phyloP scores from a whole-genome alignment of 192 early-diverging fungal species.

The Funneliformis mosseae region DNA sequence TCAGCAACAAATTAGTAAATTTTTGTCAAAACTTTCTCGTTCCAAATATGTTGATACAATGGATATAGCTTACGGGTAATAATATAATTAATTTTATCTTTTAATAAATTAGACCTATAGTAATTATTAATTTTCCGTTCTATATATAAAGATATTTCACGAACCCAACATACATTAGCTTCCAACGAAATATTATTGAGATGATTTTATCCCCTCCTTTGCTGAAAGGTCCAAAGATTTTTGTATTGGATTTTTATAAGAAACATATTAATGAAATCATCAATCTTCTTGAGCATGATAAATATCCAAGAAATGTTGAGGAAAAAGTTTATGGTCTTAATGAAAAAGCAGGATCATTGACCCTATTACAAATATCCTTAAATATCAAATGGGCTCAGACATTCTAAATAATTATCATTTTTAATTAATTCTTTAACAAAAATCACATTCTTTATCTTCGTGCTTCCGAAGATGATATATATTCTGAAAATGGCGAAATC shows the following conservation, averaged over 20 bases:
- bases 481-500: slow-evolving; percentile 45
- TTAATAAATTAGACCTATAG: not conserved
- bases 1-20: slow-evolving; percentile 38
- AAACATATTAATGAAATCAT: slow-evolving; percentile 57
- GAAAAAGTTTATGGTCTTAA: slow-evolving; percentile 38
- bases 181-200: slow-evolving; percentile 52
- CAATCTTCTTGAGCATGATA: slow-evolving; percentile 41
- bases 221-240: slow-evolving; percentile 40
- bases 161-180: slow-evolving; percentile 10
- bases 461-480: slow-evolving; percentile 40
- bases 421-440: slow-evolving; percentile 22
- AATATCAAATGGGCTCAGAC: not conserved
- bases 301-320: slow-evolving; percentile 24
- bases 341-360: slow-evolving; percentile 47
- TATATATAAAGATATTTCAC: slow-evolving; percentile 11
- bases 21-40: slow-evolving; percentile 40
- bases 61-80: slow-evolving; percentile 50
- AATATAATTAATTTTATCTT: not conserved
- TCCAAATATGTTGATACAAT: slow-evolving; percentile 46
- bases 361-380: slow-evolving; percentile 56
- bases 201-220: slow-evolving; percentile 56
- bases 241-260: slow-evolving; percentile 55
- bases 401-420: not conserved
- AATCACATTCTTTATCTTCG: slow-evolving; percentile 51
- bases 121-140: not conserved